Conservation (phyloP, 2,329 filamentous ascomycete species). For the Beauveria asiatica region DNA sequence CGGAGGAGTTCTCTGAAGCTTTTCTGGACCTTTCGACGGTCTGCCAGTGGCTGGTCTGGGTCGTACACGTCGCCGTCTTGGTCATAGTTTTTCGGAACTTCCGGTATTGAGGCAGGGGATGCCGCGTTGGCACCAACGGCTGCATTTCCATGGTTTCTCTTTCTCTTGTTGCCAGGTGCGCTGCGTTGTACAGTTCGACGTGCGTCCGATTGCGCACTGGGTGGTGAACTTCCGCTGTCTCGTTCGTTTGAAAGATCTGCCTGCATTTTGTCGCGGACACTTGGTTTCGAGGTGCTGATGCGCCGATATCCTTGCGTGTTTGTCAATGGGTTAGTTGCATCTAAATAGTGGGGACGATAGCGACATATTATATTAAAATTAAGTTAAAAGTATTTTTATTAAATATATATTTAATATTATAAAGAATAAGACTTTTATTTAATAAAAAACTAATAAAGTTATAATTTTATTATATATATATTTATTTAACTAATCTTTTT, state of each 20-base stretch:
- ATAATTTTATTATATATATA: no score
- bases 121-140: conserved; percentile 14
- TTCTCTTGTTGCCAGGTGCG: conserved; percentile 26
- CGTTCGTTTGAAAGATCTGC: neutral
- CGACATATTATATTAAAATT: no score
- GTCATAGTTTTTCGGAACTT: conserved; percentile 14
- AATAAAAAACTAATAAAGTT: no score
- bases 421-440: no score
- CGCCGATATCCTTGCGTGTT: no score
- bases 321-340: neutral
- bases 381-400: no score
- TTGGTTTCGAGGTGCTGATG: neutral
- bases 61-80: conserved; percentile 52
- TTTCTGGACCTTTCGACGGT: conserved; percentile 63
- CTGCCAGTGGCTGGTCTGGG: conserved; percentile 69
- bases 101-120: conserved; percentile 10
- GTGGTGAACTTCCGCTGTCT: neutral
- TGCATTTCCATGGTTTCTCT: neutral
- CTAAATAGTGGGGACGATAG: no score
- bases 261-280: neutral
- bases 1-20: conserved; percentile 60
- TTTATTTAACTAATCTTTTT: no score
- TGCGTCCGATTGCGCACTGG: neutral
- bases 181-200: conserved; percentile 8
- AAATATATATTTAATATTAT: no score